Percentiles rank a stretch among this genome's conserved stretches.
Evolutionary conservation across 257 asterid genomes (phyloP).

Genomic region (Phtheirospermum japonicum): DNA sequence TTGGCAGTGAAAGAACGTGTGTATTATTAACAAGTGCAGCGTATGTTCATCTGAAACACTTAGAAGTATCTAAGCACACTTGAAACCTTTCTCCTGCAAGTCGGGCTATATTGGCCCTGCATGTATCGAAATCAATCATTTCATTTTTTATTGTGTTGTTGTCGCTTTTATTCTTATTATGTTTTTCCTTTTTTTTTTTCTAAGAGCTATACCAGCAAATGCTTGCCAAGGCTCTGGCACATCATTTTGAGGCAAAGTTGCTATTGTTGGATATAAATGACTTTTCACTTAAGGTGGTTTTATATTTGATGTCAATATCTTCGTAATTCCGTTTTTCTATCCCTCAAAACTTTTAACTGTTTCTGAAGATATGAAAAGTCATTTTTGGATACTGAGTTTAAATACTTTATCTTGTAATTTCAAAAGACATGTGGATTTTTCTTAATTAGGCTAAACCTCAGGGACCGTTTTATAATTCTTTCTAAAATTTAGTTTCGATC

Average conservation of each 20-base stretch:
- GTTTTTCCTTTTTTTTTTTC: not conserved
- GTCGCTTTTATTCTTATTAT: not conserved
- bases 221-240: slow-evolving; percentile 90
- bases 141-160: too few species aligned
- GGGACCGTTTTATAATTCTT: too few species aligned
- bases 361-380: too few species aligned
- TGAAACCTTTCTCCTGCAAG: slow-evolving; percentile 94
- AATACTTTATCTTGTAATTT: too few species aligned
- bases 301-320: slow-evolving; percentile 17
- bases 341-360: too few species aligned
- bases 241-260: slow-evolving; percentile 71
- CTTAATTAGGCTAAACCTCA: too few species aligned
- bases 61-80: slow-evolving; percentile 77
- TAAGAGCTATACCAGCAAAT: slow-evolving; percentile 73
- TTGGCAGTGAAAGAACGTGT: slow-evolving; percentile 72
- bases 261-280: slow-evolving; percentile 75
- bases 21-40: slow-evolving; percentile 79
- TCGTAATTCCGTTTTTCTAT: too few species aligned
- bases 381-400: too few species aligned
- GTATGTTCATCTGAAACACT: slow-evolving; percentile 74
- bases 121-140: slow-evolving; percentile 47
- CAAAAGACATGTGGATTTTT: too few species aligned
- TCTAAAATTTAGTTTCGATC: too few species aligned
- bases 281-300: slow-evolving; percentile 77
- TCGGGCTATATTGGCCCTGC: slow-evolving; percentile 82